A percentile compares a stretch with the other conserved stretches of the same genome.
Conservation (phyloP, 495 filamentous ascomycete genomes). For the Xylona heveae region DNA sequence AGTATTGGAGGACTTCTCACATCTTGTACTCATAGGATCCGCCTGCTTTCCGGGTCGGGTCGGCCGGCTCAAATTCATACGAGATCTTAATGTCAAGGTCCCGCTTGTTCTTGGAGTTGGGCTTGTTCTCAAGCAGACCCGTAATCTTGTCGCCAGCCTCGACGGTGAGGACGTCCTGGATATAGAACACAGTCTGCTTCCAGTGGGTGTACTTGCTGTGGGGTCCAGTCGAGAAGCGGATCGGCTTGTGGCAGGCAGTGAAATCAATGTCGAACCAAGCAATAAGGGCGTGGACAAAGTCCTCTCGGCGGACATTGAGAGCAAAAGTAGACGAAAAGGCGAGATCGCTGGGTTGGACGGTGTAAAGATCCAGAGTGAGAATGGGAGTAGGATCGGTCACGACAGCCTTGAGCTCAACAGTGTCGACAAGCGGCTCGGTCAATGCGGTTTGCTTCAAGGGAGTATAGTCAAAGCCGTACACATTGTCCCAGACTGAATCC, state of each 20-base stretch:
- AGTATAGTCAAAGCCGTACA: constrained; percentile 93
- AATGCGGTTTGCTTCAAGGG: constrained; percentile 71
- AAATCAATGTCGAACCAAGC: constrained; percentile 99
- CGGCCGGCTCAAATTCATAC: constrained; percentile 58
- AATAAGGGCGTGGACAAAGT: constrained; percentile 88
- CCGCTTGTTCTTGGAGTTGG: constrained; percentile 82
- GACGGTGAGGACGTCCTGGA: constrained; percentile 39
- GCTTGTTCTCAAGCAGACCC: constrained; percentile 31
- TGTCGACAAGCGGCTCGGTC: constrained; percentile 67
- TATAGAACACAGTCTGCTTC: constrained; percentile 27
- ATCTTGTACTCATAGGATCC: constrained; percentile 77
- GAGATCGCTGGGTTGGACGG: constrained; percentile 47
- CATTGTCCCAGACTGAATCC: constrained; percentile 74
- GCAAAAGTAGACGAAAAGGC: constrained; percentile 52
- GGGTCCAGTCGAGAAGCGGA: constrained; percentile 23
- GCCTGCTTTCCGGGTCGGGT: constrained; percentile 40
- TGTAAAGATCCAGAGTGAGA: constrained; percentile 71
- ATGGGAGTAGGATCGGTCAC: constrained; percentile 59
- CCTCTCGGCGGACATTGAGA: constrained; percentile 51
- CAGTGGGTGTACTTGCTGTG: constrained; percentile 27
- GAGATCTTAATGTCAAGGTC: constrained; percentile 82
- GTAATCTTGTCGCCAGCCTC: constrained; percentile 42
- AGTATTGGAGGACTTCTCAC: constrained; percentile 32
- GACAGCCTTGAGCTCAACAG: constrained; percentile 54
- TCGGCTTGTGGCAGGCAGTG: constrained; percentile 53